These are phyloP conservation scores for Pseudogymnoascus sp. DNA, from an alignment of 2,329 filamentous ascomycete genomes.

Conservation along the genomic window DNA sequence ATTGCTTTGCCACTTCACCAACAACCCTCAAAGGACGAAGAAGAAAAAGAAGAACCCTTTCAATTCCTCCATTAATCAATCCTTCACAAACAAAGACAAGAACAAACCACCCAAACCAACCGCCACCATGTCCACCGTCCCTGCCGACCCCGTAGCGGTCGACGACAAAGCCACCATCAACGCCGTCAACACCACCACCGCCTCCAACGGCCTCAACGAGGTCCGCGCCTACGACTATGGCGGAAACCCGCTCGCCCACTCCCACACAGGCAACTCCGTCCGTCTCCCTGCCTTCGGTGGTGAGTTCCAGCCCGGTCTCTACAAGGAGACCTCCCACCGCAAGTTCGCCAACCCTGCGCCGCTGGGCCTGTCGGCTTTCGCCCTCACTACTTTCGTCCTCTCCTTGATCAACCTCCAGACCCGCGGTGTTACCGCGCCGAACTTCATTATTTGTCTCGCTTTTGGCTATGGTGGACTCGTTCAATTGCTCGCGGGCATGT, in stretches of 20 bases:
- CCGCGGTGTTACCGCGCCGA: slow-evolving; percentile 38
- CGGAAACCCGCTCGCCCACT: slow-evolving; percentile 41
- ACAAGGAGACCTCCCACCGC: slow-evolving; percentile 43
- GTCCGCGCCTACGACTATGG: slow-evolving; percentile 24
- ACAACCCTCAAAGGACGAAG: too few species aligned
- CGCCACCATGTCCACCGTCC: neutral
- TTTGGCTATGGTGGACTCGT: slow-evolving; percentile 60
- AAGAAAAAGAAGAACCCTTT: neutral
- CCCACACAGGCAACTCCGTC: slow-evolving; percentile 36
- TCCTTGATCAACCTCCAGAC: slow-evolving; percentile 50
- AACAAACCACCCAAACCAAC: neutral
- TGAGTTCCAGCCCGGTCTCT: slow-evolving; percentile 53
- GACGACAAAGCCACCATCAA: neutral
- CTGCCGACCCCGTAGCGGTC: neutral
- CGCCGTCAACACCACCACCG: slow-evolving; percentile 17
- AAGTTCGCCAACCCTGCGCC: slow-evolving; percentile 56
- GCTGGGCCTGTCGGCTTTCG: slow-evolving; percentile 53
- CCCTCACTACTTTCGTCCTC: slow-evolving; percentile 55
- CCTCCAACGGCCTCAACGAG: neutral
- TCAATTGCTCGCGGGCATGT: slow-evolving; percentile 64
- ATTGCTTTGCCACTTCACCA: neutral
- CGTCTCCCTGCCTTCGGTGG: slow-evolving; percentile 48
- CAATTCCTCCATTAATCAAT: neutral
- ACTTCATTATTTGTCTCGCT: slow-evolving; percentile 48
- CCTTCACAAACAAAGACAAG: neutral